Base-by-base conservation (phyloP, 768 basidiomycete genomes). In the Tylopilus rubrobrunneus region DNA sequence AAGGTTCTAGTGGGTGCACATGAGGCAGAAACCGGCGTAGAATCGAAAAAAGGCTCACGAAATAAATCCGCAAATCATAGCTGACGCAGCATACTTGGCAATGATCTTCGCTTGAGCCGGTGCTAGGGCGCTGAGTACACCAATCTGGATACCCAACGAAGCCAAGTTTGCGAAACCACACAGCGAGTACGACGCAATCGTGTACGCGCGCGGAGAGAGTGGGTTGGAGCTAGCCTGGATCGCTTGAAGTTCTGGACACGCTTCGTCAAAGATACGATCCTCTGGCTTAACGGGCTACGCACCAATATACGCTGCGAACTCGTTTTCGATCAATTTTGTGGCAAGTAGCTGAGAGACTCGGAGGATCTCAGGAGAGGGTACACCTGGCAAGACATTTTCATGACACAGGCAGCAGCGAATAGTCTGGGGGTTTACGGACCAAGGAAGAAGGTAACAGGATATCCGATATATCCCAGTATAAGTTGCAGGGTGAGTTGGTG, bases 91-190 rank as follows among this genome's bases (percentile, higher is more conserved):
- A 45, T 85, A 76, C 9, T 76, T 77, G 28, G 87, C 85, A 61
- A 96, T 94, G 57, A 80, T 73, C 63, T 81, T 87, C 51, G 79
- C 76, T 56, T 85, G 81, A 23, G 85, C 75, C 4, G 87, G 87
- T 21, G 87, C 87, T 27, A 89, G 75, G 23, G 85, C 83, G 45
- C 77, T 74, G 46, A 89, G 75, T 65, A 89, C 87, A 63, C 87
- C 87, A 55, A 89, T 82, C 68, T 93, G 89, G 60, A 95, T 92
- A 64, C 92, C 93, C 25, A 93, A 75, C 7, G 89, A 89, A 51
- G 87, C 83, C 43, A 92, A 75, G 67, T 95, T 95, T 55, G 90
- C 90, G 64, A 96, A 96, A 10, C 94, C 94, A 69, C 92, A 94
- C 15, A 95, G 83, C 15, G 87, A 86, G 67, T 94, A 96, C 33